Percentiles rank a stretch among this genome's conserved stretches.
phyloP scores from a whole-genome alignment of 164 flowering plant genomes.

The Sextonia rubra region DNA sequence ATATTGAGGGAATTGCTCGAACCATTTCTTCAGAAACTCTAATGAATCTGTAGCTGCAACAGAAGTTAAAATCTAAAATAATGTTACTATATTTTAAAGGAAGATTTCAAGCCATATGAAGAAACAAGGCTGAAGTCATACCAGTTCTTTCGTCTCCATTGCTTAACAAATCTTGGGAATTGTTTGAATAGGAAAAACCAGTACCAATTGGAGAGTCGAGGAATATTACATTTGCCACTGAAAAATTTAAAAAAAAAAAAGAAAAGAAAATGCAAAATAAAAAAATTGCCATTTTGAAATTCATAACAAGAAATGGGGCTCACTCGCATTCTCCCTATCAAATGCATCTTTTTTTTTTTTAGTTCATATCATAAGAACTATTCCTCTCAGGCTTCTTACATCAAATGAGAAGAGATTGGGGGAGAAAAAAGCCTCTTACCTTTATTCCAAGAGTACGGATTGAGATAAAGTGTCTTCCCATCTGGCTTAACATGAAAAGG shows the following conservation, averaged over 20 bases:
- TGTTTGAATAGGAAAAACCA: constrained; percentile 80
- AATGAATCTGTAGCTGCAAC: constrained; percentile 69
- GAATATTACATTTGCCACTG: constrained; percentile 84
- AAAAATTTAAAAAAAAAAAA: constrained; percentile 16
- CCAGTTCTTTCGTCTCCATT: constrained; percentile 85
- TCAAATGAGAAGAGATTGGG: not conserved
- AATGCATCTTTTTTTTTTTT: too few relatives aligned
- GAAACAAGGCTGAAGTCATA: constrained; percentile 16
- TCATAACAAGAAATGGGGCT: too few relatives aligned
- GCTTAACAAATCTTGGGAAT: constrained; percentile 51
- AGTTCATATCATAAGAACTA: too few relatives aligned
- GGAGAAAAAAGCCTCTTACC: constrained; percentile 27
- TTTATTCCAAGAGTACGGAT: constrained; percentile 90
- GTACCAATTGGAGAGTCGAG: constrained; percentile 87
- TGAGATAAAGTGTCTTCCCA: constrained; percentile 73
- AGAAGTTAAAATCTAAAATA: not conserved
- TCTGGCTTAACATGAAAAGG: constrained; percentile 82
- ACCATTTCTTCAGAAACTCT: constrained; percentile 61
- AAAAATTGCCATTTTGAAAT: not conserved
- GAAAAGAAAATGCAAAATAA: not conserved
- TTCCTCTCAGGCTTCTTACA: too few relatives aligned
- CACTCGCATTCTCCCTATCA: not conserved
- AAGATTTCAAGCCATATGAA: not conserved
- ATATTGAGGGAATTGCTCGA: constrained; percentile 75
- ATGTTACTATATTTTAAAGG: not conserved